Evolutionary conservation across 2,329 filamentous ascomycete species (phyloP).

Genomic region (Paraphoma chrysanthemicola): DNA sequence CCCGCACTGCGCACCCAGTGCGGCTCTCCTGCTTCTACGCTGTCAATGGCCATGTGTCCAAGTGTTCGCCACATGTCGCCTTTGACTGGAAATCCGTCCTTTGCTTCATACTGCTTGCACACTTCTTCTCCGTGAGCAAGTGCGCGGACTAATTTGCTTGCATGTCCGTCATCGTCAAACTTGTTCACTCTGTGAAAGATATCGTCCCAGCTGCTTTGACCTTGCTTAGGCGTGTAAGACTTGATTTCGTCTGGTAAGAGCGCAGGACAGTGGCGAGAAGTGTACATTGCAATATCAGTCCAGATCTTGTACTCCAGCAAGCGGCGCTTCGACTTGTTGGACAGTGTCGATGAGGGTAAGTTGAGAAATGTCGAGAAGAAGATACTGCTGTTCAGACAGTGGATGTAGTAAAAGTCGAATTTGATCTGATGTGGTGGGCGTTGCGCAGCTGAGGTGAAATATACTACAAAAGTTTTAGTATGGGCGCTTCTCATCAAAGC

Average conservation of each 20-base stretch:
- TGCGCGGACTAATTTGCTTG: constrained; percentile 76
- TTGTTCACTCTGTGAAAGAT: constrained; percentile 55
- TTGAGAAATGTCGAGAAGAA: constrained; percentile 71
- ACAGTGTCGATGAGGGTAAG: constrained; percentile 67
- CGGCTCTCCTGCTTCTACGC: constrained; percentile 60
- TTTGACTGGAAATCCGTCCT: constrained; percentile 57
- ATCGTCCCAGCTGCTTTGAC: constrained; percentile 47
- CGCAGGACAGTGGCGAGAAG: constrained; percentile 68
- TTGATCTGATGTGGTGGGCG: constrained; percentile 62
- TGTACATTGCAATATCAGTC: constrained; percentile 76
- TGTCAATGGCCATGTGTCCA: constrained; percentile 68
- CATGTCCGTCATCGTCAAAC: constrained; percentile 79
- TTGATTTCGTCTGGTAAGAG: constrained; percentile 67
- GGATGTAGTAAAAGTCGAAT: constrained; percentile 85
- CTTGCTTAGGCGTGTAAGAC: constrained; percentile 61
- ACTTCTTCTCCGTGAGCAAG: constrained; percentile 68
- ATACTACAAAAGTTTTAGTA: constrained; percentile 45
- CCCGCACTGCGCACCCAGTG: constrained; percentile 70
- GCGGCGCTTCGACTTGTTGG: constrained; percentile 56
- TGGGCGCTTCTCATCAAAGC: too few species aligned
- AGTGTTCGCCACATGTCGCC: constrained; percentile 67
- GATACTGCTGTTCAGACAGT: constrained; percentile 78
- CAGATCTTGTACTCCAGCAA: constrained; percentile 85
- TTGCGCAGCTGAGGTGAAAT: constrained; percentile 68
- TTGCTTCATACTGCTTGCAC: constrained; percentile 55